A percentile compares a stretch with the other conserved stretches of the same genome.
Evolutionary conservation across 2,329 filamentous ascomycete genomes (phyloP).

Genomic region (Coniochaeta sp.): DNA sequence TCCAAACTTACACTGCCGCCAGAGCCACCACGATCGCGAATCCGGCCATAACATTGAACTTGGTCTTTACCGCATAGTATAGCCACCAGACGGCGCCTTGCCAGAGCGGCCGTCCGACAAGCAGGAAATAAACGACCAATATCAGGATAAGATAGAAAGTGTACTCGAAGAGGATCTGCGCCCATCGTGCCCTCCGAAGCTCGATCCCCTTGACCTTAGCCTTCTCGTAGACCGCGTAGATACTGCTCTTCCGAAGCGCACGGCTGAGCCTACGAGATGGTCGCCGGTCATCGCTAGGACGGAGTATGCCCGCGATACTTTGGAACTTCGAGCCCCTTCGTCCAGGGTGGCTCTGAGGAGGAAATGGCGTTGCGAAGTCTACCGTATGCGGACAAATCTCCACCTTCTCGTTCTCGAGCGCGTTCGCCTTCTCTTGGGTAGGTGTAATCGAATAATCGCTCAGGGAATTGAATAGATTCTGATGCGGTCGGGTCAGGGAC

Average conservation of each 20-base stretch:
- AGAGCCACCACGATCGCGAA: slow-evolving; percentile 30
- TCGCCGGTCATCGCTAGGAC: too few species aligned
- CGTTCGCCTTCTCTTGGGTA: too few species aligned
- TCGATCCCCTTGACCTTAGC: slow-evolving; percentile 10
- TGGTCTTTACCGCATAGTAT: slow-evolving; percentile 30
- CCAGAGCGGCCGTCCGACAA: slow-evolving; percentile 37
- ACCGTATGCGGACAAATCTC: too few species aligned
- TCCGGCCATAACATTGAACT: slow-evolving; percentile 30
- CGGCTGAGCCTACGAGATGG: background rate
- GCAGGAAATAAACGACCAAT: slow-evolving; percentile 35
- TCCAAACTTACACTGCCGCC: slow-evolving; percentile 15
- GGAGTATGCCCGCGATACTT: too few species aligned
- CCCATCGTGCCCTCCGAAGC: slow-evolving; percentile 12
- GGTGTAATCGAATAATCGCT: too few species aligned
- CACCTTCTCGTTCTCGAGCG: too few species aligned
- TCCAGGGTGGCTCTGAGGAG: too few species aligned
- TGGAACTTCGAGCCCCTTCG: too few species aligned
- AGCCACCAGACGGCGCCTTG: slow-evolving; percentile 34
- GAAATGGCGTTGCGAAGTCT: too few species aligned
- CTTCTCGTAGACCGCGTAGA: slow-evolving; percentile 11
- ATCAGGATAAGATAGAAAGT: slow-evolving; percentile 18
- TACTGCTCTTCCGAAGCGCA: background rate
- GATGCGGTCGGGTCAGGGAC: too few species aligned
- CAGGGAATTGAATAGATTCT: too few species aligned
- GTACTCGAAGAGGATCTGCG: slow-evolving; percentile 12